These are phyloP conservation scores for Starmerella etchellsii DNA, from an alignment of 805 yeast species.

Conservation along the genomic window DNA sequence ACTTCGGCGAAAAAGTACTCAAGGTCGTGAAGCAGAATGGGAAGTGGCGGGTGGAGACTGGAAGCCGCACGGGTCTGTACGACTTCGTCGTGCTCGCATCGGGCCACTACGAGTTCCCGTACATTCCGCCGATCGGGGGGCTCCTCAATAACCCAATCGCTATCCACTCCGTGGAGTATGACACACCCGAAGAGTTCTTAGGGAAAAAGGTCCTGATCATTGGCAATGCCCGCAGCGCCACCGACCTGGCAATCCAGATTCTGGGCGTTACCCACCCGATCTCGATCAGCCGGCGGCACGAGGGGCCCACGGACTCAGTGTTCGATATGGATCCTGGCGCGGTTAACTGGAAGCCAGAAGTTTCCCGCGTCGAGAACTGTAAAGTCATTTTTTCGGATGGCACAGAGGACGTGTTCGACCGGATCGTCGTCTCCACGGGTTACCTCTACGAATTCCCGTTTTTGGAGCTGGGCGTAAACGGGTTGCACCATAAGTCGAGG, in stretches of 20 bases:
- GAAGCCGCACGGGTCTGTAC: slow-evolving; percentile 6
- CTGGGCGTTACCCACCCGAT: slow-evolving; percentile 34
- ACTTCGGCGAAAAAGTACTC: slow-evolving; percentile 38
- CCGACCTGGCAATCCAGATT: slow-evolving; percentile 54
- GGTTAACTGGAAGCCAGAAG: slow-evolving; percentile 28
- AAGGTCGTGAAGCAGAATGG: slow-evolving; percentile 29
- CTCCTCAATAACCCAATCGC: slow-evolving; percentile 22
- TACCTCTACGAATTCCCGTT: slow-evolving; percentile 57
- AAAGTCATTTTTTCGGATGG: slow-evolving; percentile 41
- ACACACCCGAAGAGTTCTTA: slow-evolving; percentile 34
- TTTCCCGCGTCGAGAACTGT: slow-evolving; percentile 27
- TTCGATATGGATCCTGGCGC: slow-evolving; percentile 25
- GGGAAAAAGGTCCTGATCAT: slow-evolving; percentile 43
- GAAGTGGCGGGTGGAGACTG: slow-evolving; percentile 31
- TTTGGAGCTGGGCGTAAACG: slow-evolving; percentile 22
- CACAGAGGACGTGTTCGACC: slow-evolving; percentile 36
- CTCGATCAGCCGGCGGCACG: slow-evolving; percentile 37
- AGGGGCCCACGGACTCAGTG: slow-evolving; percentile 29
- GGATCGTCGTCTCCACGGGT: slow-evolving; percentile 61
- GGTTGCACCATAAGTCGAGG: slow-evolving; percentile 30
- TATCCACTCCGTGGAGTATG: slow-evolving; percentile 45
- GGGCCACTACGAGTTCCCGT: slow-evolving; percentile 55
- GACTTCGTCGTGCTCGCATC: slow-evolving; percentile 54
- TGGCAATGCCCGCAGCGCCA: slow-evolving; percentile 67
- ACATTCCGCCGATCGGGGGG: slow-evolving; percentile 43